Conservation (phyloP, 2,329 filamentous ascomycete genomes). For the Fusarium chuoi region DNA sequence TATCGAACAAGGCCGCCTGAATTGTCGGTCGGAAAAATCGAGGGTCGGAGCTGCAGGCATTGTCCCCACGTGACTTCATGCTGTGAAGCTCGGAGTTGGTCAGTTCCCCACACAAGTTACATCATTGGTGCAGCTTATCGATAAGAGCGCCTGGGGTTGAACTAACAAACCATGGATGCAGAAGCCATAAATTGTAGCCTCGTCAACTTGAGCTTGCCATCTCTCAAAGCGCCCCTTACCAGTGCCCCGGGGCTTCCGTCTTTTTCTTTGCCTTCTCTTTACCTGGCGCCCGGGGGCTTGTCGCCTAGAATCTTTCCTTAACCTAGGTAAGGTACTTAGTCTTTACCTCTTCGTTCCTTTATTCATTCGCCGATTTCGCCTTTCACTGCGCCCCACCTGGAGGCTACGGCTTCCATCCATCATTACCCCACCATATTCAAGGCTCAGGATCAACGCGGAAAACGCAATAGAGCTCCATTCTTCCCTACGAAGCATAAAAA, state of each 20-base stretch:
- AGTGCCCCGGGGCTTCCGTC: conserved; percentile 25
- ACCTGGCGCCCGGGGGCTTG: conserved; percentile 24
- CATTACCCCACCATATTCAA: conserved; percentile 34
- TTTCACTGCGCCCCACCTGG: conserved; percentile 23
- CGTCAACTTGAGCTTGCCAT: conserved; percentile 41
- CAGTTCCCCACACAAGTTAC: conserved; percentile 3
- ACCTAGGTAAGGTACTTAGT: background rate
- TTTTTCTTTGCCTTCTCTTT: conserved; percentile 10
- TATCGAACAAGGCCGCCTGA: conserved; percentile 33
- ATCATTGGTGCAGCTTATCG: conserved; percentile 36
- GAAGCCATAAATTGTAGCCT: conserved; percentile 42
- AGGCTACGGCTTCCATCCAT: conserved; percentile 15
- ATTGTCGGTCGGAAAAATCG: conserved; percentile 49
- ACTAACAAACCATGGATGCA: conserved; percentile 15
- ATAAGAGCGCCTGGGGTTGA: conserved; percentile 30
- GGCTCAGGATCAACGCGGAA: conserved; percentile 8
- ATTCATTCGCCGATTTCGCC: background rate
- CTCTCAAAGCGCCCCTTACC: conserved; percentile 24
- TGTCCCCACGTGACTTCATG: conserved; percentile 35
- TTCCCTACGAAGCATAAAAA: background rate
- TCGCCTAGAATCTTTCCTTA: background rate
- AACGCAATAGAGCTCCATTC: background rate
- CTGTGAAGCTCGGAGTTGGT: background rate
- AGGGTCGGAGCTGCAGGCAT: conserved; percentile 34
- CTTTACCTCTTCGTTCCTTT: background rate